Evolutionary conservation across 2,329 filamentous ascomycete genomes (phyloP).

Genomic region (Chaetomiaceae sp.): DNA sequence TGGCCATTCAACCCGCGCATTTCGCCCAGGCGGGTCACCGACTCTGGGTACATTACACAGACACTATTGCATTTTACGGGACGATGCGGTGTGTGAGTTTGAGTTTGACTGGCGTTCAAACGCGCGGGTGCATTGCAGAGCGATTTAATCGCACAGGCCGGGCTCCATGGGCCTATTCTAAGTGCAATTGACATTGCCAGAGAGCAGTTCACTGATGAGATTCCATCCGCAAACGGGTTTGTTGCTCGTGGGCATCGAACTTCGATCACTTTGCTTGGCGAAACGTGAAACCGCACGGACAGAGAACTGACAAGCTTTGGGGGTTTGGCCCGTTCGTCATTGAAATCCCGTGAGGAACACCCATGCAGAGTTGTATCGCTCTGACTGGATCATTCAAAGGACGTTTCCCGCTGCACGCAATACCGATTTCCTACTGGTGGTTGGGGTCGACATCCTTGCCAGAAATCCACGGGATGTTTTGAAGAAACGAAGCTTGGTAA

Average conservation of each 20-base stretch:
- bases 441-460: slow-evolving; percentile 5
- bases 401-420: slow-evolving; percentile 4
- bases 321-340: slow-evolving; percentile 20
- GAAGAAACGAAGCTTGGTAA: slow-evolving; percentile 11
- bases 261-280: slow-evolving; percentile 15
- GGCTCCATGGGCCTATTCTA: background rate
- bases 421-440: slow-evolving; percentile 15
- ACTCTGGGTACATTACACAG: background rate
- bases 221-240: background rate
- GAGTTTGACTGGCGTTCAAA: background rate
- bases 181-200: slow-evolving; percentile 8
- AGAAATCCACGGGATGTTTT: slow-evolving; percentile 9
- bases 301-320: slow-evolving; percentile 24
- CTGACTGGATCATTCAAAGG: slow-evolving; percentile 10
- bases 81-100: slow-evolving; percentile 1
- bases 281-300: slow-evolving; percentile 16
- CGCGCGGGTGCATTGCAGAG: background rate
- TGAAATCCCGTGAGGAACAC: slow-evolving; percentile 17
- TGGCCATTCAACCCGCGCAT: slow-evolving; percentile 8
- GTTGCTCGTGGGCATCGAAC: background rate
- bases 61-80: background rate
- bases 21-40: slow-evolving; percentile 12
- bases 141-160: background rate
- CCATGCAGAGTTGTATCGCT: slow-evolving; percentile 20
- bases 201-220: background rate